Percentiles rank a stretch among this genome's conserved stretches.
Evolutionary conservation across 108 stramenopile species (phyloP).

Genomic region (Aurantiochytrium sp.): DNA sequence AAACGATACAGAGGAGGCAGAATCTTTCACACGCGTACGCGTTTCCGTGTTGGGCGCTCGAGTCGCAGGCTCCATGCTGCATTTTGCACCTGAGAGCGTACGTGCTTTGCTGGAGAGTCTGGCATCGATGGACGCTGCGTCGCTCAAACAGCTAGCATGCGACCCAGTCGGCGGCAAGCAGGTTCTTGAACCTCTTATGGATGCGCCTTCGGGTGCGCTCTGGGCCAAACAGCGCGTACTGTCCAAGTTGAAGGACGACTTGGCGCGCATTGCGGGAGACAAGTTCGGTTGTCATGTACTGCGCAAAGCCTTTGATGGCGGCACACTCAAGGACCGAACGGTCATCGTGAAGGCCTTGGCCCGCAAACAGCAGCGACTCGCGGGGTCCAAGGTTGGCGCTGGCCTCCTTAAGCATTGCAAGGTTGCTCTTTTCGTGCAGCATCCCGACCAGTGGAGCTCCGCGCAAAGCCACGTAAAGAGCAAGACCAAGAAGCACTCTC

Average conservation of each 20-base stretch:
- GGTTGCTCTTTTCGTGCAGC: not conserved
- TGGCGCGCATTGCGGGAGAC: not conserved
- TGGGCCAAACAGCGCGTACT: constrained; percentile 18
- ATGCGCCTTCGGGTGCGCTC: not conserved
- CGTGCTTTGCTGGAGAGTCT: not conserved
- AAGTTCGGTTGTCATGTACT: not conserved
- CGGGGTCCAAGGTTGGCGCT: not conserved
- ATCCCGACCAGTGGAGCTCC: not conserved
- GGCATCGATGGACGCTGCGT: not conserved
- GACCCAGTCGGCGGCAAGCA: not conserved
- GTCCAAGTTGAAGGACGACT: not conserved
- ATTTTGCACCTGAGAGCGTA: not conserved
- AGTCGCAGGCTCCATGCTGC: not conserved
- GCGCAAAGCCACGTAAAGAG: not conserved
- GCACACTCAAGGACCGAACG: not conserved
- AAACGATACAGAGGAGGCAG: not conserved
- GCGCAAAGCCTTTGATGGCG: constrained; percentile 10
- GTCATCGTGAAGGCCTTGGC: not conserved
- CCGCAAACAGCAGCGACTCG: not conserved
- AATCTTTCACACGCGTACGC: not conserved
- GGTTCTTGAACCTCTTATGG: not conserved
- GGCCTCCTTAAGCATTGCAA: not conserved
- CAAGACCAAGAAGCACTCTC: not conserved
- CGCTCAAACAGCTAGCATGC: not conserved
- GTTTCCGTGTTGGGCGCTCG: not conserved